Percentiles rank a stretch among this genome's conserved stretches.
Evolutionary conservation across 2,329 filamentous ascomycete species (phyloP).

Genomic region (Calycina herbarum): DNA sequence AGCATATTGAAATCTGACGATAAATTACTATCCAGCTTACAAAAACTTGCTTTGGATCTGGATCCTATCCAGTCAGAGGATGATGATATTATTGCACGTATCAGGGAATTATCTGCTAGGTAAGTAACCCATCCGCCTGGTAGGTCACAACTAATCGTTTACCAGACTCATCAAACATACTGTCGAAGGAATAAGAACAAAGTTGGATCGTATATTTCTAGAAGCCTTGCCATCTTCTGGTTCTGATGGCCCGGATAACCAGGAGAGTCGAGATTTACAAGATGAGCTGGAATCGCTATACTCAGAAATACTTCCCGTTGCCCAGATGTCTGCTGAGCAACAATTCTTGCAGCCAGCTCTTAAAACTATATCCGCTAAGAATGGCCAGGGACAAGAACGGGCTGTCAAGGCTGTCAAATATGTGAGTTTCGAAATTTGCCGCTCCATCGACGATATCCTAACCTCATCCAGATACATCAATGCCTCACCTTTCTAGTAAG

Average conservation of each 20-base stretch:
- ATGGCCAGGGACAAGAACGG: slow-evolving; percentile 45
- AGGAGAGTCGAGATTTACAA: slow-evolving; percentile 53
- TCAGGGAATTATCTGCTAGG: slow-evolving; percentile 60
- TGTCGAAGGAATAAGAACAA: slow-evolving; percentile 55
- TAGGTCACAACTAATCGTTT: neutral
- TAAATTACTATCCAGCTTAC: slow-evolving; percentile 62
- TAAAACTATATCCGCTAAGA: slow-evolving; percentile 45
- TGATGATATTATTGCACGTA: slow-evolving; percentile 52
- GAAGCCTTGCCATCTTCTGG: slow-evolving; percentile 41
- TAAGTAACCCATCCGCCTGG: slow-evolving; percentile 27
- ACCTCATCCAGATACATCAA: slow-evolving; percentile 46
- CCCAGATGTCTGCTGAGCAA: slow-evolving; percentile 70
- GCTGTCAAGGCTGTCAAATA: slow-evolving; percentile 52
- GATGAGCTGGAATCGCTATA: slow-evolving; percentile 69
- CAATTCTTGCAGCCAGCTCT: slow-evolving; percentile 64
- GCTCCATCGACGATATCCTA: neutral
- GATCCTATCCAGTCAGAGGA: slow-evolving; percentile 53
- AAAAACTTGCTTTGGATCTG: slow-evolving; percentile 65
- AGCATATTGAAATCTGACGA: slow-evolving; percentile 61
- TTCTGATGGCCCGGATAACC: slow-evolving; percentile 18
- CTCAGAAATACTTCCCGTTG: slow-evolving; percentile 66
- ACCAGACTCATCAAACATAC: slow-evolving; percentile 56
- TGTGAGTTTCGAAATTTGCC: slow-evolving; percentile 40
- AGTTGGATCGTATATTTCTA: slow-evolving; percentile 56
- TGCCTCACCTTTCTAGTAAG: slow-evolving; percentile 54